Base-by-base conservation (phyloP, 257 asterid species). In the Hygrophila difformis region DNA sequence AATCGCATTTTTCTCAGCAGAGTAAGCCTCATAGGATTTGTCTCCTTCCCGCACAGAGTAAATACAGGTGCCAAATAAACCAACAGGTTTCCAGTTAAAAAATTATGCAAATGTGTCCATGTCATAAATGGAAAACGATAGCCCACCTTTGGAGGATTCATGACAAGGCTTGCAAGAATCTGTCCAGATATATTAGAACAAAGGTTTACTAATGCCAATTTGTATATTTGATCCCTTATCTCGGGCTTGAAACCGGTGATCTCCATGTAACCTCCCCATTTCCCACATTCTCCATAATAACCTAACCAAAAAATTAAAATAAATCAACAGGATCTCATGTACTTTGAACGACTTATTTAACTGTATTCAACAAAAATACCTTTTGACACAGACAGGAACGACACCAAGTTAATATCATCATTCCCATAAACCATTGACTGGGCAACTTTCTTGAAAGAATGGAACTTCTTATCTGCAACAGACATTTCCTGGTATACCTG, bases 241-340 rank as follows among this genome's bases (percentile, higher is more conserved):
- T 72, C 81, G 37, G 98, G 96, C 55, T 82, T 67, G 59, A 89
- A 89, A 52, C 98, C 96, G 29, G 94, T 85, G 49, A 89, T 67
- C 67, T 89, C 98, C 98, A 89, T 89, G 65, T 85, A 89, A 37
- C 98, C 96, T 65, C 98, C 96, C 69, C 96, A 55, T 61, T 85
- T 89, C 67, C 96, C 98, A 48, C 98, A 89, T 67, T 89, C 98
- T 35, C 98, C 98, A 49, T 89, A 68, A 69, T 82, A 89, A 26
- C 98, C 98, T 89, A 46, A 18, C 41, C 44, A 44, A 12, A 13
- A 1, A 4, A 11, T 12, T 10, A 3, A 24, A 44, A 53, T 13
- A 55, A 11, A n/a, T n/a, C n/a, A n/a, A n/a, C n/a, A n/a, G n/a
- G n/a, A n/a, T n/a, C n/a, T n/a, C n/a, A n/a, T n/a, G n/a, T n/a